phyloP scores from a whole-genome alignment of 2,329 filamentous ascomycete genomes.

The Fusarium mexicanum region DNA sequence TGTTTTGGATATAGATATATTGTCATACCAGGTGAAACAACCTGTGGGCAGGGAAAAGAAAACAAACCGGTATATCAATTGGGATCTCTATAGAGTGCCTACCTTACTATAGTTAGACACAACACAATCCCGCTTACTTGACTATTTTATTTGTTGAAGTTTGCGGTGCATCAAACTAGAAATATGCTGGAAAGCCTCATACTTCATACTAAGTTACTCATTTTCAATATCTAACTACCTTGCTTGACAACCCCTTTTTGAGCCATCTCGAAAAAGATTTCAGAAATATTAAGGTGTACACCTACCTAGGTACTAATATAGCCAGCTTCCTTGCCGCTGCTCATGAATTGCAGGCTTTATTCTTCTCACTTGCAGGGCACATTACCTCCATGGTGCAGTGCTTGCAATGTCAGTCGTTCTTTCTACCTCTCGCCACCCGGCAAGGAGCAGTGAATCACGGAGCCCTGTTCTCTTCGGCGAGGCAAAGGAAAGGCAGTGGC shows the following conservation, averaged over 20 bases:
- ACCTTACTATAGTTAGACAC: not conserved
- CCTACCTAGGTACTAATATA: not conserved
- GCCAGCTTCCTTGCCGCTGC: not conserved
- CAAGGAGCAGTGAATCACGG: not conserved
- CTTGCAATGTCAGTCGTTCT: not conserved
- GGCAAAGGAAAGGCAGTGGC: not conserved
- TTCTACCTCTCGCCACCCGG: not conserved
- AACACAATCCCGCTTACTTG: not conserved
- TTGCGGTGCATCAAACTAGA: slow-evolving; percentile 15
- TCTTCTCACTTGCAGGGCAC: not conserved
- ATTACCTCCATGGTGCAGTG: not conserved
- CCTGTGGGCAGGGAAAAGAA: slow-evolving; percentile 13
- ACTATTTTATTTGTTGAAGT: slow-evolving; percentile 2
- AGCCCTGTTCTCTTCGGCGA: not conserved
- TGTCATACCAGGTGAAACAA: slow-evolving; percentile 4
- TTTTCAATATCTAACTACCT: not conserved
- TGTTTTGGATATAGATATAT: not conserved
- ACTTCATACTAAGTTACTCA: not conserved
- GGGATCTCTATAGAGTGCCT: slow-evolving; percentile 13
- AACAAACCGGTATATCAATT: slow-evolving; percentile 5
- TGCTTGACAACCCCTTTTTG: not conserved
- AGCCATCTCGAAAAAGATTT: not conserved
- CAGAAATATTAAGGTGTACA: not conserved
- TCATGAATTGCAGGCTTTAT: not conserved
- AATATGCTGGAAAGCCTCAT: not conserved